These are phyloP conservation scores for Gossypium stocksii DNA, from an alignment of 345 rosid genomes.

Conservation along the genomic window DNA sequence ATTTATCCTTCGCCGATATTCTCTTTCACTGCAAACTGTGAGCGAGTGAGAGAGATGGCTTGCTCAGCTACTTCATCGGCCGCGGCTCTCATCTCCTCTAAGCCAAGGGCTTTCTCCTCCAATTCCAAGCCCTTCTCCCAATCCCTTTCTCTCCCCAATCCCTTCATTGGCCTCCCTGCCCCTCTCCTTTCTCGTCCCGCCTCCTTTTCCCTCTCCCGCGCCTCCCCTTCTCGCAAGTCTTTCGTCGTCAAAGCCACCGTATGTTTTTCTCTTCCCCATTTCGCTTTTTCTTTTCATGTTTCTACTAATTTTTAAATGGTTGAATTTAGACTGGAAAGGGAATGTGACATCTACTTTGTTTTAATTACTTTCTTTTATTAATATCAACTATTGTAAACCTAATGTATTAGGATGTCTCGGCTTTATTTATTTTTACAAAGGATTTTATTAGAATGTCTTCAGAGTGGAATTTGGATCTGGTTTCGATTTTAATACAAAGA, in stretches of 20 bases:
- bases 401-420: neutral
- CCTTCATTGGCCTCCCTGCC: slow-evolving; percentile 36
- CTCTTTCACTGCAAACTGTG: slow-evolving; percentile 1
- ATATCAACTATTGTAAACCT: neutral
- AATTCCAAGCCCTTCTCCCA: slow-evolving; percentile 36
- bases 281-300: neutral
- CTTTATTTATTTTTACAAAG: neutral
- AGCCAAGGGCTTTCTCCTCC: slow-evolving; percentile 33
- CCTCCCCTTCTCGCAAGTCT: slow-evolving; percentile 42
- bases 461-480: neutral
- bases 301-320: neutral
- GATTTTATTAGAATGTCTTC: neutral
- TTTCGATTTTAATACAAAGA: neutral
- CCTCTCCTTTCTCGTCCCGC: slow-evolving; percentile 42
- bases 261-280: slow-evolving; percentile 13
- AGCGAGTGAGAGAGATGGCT: slow-evolving; percentile 42
- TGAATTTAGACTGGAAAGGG: neutral
- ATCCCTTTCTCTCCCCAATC: slow-evolving; percentile 37
- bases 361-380: neutral
- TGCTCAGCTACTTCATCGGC: slow-evolving; percentile 64
- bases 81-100: slow-evolving; percentile 50
- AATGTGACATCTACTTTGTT: neutral
- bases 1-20: slow-evolving; percentile 35
- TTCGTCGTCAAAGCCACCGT: slow-evolving; percentile 67
- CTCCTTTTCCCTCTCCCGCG: slow-evolving; percentile 36